Conservation (phyloP, 2,329 filamentous ascomycete genomes). For the Apiospora aurea region DNA sequence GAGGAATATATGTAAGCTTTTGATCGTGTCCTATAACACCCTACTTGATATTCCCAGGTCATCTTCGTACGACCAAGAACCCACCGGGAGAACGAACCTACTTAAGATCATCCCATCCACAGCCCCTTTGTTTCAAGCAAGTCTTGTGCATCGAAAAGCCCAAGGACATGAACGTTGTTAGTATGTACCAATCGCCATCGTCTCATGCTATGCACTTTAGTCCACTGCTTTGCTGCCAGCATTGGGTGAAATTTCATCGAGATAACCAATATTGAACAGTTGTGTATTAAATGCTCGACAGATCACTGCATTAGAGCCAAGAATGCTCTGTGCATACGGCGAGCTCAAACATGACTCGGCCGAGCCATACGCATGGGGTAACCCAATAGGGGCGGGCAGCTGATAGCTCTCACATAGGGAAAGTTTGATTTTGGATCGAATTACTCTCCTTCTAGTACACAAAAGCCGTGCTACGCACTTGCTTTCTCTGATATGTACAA, state of each 20-base stretch:
- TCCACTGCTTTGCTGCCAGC: background rate
- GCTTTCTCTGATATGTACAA: conserved; percentile 28
- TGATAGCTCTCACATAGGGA: conserved; percentile 21
- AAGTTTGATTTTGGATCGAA: conserved; percentile 24
- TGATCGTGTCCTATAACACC: background rate
- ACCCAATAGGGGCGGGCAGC: background rate
- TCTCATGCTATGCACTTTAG: too few species aligned
- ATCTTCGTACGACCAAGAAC: background rate
- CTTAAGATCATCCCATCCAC: background rate
- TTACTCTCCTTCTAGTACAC: conserved; percentile 31
- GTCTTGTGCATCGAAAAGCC: background rate
- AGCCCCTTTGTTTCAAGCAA: background rate
- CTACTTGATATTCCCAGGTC: background rate
- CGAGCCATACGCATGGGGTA: background rate
- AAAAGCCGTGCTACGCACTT: conserved; percentile 27
- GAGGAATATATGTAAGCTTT: background rate
- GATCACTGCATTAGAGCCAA: background rate
- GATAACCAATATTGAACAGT: too few species aligned
- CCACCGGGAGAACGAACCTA: background rate
- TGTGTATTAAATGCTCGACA: background rate
- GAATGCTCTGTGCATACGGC: background rate
- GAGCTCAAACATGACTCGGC: background rate
- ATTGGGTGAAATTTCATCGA: background rate
- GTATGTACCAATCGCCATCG: too few species aligned
- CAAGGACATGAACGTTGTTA: background rate